phyloP scores from a whole-genome alignment of 305 asterid genomes.

The Fraxinus xanthoxyloides region DNA sequence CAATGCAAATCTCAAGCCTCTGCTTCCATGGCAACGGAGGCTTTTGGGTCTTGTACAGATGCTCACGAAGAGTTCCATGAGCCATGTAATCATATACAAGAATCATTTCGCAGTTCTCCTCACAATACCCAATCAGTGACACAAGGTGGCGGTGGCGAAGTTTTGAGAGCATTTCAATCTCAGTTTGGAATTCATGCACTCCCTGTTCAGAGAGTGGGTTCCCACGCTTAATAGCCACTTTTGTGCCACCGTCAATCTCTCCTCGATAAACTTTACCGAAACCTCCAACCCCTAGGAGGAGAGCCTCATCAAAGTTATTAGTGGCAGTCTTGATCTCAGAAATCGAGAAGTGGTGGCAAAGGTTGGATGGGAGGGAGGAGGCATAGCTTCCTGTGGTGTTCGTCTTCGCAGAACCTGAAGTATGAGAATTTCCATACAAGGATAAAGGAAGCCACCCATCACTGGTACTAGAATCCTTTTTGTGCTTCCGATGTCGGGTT shows the following conservation, averaged over 20 bases:
- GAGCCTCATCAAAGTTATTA: constrained; percentile 70
- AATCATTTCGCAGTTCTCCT: constrained; percentile 89
- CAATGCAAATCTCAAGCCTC: constrained; percentile 88
- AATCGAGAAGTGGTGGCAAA: constrained; percentile 82
- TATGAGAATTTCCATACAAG: constrained; percentile 73
- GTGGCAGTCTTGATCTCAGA: constrained; percentile 88
- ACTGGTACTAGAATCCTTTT: constrained; percentile 58
- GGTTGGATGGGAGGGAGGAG: constrained; percentile 76
- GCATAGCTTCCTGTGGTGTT: constrained; percentile 74
- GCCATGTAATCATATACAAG: constrained; percentile 94
- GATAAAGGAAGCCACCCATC: constrained; percentile 86
- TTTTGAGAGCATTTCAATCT: constrained; percentile 91
- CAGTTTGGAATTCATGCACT: constrained; percentile 83
- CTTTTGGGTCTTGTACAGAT: constrained; percentile 80
- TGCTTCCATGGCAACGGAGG: constrained; percentile 90
- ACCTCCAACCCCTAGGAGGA: constrained; percentile 85
- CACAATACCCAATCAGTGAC: constrained; percentile 86
- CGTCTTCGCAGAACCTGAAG: constrained; percentile 69
- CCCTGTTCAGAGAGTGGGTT: constrained; percentile 88
- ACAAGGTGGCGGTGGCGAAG: constrained; percentile 95
- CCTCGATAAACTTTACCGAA: constrained; percentile 87
- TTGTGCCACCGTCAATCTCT: constrained; percentile 72
- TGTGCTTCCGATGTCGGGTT: constrained; percentile 35
- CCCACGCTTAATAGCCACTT: constrained; percentile 88
- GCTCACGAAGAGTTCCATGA: constrained; percentile 82